These are phyloP conservation scores for Helianthus tuberosus DNA, from an alignment of 129 eudicot genomes.

Conservation along the genomic window DNA sequence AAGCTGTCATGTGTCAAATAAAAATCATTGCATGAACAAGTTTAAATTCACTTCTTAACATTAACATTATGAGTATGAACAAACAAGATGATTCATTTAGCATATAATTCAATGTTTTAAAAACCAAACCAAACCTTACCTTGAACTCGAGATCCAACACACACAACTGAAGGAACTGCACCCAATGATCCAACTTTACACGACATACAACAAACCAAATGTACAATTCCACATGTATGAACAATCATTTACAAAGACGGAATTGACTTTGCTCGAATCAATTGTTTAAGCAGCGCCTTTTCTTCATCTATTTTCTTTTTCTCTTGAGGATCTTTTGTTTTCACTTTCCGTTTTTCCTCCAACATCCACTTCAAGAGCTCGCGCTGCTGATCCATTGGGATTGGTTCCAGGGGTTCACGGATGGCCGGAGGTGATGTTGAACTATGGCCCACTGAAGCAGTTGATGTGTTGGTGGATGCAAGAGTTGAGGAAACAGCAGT, in stretches of 20 bases:
- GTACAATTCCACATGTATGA: conserved; percentile 13
- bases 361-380: conserved; percentile 95
- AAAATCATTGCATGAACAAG: too few species aligned
- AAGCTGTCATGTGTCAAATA: not conserved
- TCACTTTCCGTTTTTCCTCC: conserved; percentile 94
- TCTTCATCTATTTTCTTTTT: conserved; percentile 80
- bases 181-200: not conserved
- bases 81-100: not conserved
- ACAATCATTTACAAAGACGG: conserved; percentile 56
- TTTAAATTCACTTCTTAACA: not conserved
- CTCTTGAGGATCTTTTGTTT: conserved; percentile 74
- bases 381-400: conserved; percentile 73
- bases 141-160: too few species aligned
- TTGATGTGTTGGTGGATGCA: conserved; percentile 35
- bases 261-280: conserved; percentile 78
- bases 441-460: conserved; percentile 33
- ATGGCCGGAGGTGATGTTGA: conserved; percentile 27
- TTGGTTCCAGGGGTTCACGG: conserved; percentile 47
- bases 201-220: conserved; percentile 12
- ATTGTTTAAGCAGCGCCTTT: conserved; percentile 85
- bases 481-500: conserved; percentile 28
- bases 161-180: conserved; percentile 4
- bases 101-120: not conserved
- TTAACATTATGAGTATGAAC: not conserved
- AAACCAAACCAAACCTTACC: too few species aligned